Evolutionary conservation across 306 rosid genomes (phyloP), one percentile per base, ranked within the genome.

Genomic region (Oxytropis ochrocephala): DNA sequence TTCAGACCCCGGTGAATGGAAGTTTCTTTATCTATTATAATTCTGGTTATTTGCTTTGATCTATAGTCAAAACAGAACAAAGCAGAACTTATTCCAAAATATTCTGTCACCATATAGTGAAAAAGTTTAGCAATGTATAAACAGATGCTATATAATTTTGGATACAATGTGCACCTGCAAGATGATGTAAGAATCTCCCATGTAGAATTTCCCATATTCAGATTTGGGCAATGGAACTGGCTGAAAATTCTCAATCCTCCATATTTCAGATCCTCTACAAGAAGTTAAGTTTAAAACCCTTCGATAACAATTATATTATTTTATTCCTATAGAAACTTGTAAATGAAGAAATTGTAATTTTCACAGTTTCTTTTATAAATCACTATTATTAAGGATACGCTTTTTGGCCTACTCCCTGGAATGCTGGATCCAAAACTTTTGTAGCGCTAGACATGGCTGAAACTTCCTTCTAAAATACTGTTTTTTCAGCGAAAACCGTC

Each of bases 201-300:
- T 77, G 82, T 91, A 95, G 91, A 91, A 95, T 68, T 89, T 95
- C 56, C 99, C 99, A 84, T 91, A 35, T n/a, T 89, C 99, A 72
- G 99, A 83, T 82, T 91, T 91, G 12, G 96, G 89, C 77, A 95
- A 68, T 35, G 91, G 96, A 75, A 87, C 92, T 50, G 97, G 99
- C 85, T 80, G 95, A 80, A 95, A 95, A 84, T 91, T 66, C 86
- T 95, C 99, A 74, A 95, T 95, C 82, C 99, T 85, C 99, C 99
- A 95, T 82, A 95, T 91, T 78, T 95, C 99, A 65, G 95, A 83
- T 61, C 97, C 99, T 78, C 99, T 95, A 80, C 13, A 70, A 59
- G 69, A 79, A 47, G 94, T 91, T 82, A 94, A 94, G 99, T 65
- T 64, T 77, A 70, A 69, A 75, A 80, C 84, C 54, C 65, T 19